Evolutionary conservation across 257 asterid genomes (phyloP).

Genomic region (Anisodus tanguticus): DNA sequence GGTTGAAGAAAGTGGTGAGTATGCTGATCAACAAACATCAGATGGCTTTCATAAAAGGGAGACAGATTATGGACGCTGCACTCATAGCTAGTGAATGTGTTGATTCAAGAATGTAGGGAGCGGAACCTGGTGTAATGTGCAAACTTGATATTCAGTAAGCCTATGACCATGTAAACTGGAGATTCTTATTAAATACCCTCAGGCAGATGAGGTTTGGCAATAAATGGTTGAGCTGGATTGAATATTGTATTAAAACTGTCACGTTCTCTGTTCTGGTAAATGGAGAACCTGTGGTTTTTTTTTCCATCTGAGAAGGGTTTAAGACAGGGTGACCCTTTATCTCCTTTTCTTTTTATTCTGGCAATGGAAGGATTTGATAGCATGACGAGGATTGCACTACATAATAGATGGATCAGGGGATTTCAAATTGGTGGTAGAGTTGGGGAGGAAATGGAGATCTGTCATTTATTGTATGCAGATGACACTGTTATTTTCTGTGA

Average conservation of each 20-base stretch:
- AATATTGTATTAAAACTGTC: no score
- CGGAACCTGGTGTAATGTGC: not conserved
- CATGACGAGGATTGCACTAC: not conserved
- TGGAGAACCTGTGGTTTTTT: no score
- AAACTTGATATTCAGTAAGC: not conserved
- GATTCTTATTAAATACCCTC: no score
- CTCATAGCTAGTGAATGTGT: no score
- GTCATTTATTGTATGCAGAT: not conserved
- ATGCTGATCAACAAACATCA: not conserved
- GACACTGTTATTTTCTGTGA: not conserved
- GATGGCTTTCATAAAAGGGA: not conserved
- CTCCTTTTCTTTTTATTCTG: not conserved
- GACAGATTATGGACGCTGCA: not conserved
- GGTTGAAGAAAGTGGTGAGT: not conserved
- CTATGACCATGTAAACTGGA: no score
- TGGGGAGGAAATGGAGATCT: no score
- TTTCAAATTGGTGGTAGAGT: no score
- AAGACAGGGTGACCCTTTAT: not conserved
- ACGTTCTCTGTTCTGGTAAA: no score
- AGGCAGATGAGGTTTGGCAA: no score
- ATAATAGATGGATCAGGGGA: not conserved
- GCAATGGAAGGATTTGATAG: not conserved
- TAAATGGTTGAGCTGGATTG: no score
- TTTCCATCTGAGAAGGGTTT: no score
- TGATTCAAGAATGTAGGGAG: not conserved